Percentiles rank a stretch among this genome's conserved stretches.
phyloP scores from a whole-genome alignment of 129 eudicot genomes.

The Helianthus annuus region DNA sequence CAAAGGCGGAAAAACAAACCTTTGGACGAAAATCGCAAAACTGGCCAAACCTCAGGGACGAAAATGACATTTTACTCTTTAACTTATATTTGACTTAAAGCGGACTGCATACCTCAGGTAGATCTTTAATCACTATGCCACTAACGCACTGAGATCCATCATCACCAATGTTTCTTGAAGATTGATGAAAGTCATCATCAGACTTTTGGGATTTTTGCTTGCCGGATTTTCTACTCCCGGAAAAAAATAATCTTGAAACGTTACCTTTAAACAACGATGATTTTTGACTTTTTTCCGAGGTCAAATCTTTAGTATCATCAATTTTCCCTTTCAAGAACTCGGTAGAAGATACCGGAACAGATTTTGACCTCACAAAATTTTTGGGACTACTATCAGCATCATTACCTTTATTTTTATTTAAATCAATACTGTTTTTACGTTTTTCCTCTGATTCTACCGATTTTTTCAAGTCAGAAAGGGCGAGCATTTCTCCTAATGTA shows the following conservation, averaged over 20 bases:
- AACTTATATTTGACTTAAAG: conserved; percentile 3
- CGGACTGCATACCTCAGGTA: conserved; percentile 49
- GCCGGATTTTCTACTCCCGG: conserved; percentile 58
- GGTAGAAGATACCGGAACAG: conserved; percentile 67
- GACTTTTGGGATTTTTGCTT: conserved; percentile 51
- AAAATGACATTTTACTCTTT: neutral
- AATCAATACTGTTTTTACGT: conserved; percentile 26
- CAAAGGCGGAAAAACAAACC: no score
- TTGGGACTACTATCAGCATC: conserved; percentile 38
- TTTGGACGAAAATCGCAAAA: no score
- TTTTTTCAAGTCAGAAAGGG: conserved; percentile 81
- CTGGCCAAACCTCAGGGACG: no score
- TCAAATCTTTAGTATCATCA: conserved; percentile 49
- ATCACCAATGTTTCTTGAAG: conserved; percentile 31
- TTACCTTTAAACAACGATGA: conserved; percentile 59
- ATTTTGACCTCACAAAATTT: conserved; percentile 76
- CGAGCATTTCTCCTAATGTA: conserved; percentile 98
- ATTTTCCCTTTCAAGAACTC: conserved; percentile 37
- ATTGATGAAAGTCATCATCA: conserved; percentile 39
- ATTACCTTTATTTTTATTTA: conserved; percentile 23
- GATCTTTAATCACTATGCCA: conserved; percentile 23
- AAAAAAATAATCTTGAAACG: conserved; percentile 76
- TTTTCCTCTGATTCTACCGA: conserved; percentile 37
- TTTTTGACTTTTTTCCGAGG: conserved; percentile 46
- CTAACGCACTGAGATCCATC: conserved; percentile 34